Evolutionary conservation across 495 filamentous ascomycete genomes (phyloP).

Genomic region (Xylaria cubensis): DNA sequence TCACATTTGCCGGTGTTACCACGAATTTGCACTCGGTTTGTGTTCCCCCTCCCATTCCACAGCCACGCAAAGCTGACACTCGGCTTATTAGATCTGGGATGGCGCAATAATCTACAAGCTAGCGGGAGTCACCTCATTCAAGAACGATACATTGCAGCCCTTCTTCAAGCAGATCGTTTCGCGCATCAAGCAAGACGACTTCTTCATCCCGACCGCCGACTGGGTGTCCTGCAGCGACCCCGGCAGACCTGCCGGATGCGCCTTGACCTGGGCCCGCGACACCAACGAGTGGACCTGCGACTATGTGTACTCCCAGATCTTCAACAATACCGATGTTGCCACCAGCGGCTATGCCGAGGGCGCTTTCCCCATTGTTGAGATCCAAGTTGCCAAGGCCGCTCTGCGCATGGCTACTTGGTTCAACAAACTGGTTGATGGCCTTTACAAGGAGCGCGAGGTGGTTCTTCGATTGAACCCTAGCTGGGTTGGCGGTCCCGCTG

Average conservation of each 20-base stretch:
- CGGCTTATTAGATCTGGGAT: slow-evolving; percentile 37
- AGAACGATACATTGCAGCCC: slow-evolving; percentile 37
- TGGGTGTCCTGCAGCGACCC: slow-evolving; percentile 38
- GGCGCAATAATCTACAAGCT: slow-evolving; percentile 40
- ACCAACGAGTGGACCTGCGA: slow-evolving; percentile 40
- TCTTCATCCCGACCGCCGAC: slow-evolving; percentile 32
- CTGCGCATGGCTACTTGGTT: slow-evolving; percentile 47
- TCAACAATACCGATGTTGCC: slow-evolving; percentile 37
- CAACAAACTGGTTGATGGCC: slow-evolving; percentile 32
- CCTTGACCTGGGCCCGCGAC: slow-evolving; percentile 38
- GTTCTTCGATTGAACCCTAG: slow-evolving; percentile 23
- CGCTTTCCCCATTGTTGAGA: slow-evolving; percentile 42
- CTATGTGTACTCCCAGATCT: slow-evolving; percentile 39
- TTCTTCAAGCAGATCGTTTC: slow-evolving; percentile 35
- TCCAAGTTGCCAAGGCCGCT: slow-evolving; percentile 44
- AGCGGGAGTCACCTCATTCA: slow-evolving; percentile 35
- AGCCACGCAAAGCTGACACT: background rate
- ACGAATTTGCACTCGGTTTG: slow-evolving; percentile 28
- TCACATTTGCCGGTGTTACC: slow-evolving; percentile 32
- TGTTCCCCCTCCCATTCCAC: slow-evolving; percentile 23
- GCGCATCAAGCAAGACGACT: slow-evolving; percentile 36
- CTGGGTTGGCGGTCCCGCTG: slow-evolving; percentile 22
- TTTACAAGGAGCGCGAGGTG: slow-evolving; percentile 29
- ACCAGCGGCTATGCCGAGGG: slow-evolving; percentile 39
- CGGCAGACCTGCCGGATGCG: slow-evolving; percentile 33